Base-by-base conservation (phyloP, 768 basidiomycete genomes). In the Hygrophoropsis aurantiaca region DNA sequence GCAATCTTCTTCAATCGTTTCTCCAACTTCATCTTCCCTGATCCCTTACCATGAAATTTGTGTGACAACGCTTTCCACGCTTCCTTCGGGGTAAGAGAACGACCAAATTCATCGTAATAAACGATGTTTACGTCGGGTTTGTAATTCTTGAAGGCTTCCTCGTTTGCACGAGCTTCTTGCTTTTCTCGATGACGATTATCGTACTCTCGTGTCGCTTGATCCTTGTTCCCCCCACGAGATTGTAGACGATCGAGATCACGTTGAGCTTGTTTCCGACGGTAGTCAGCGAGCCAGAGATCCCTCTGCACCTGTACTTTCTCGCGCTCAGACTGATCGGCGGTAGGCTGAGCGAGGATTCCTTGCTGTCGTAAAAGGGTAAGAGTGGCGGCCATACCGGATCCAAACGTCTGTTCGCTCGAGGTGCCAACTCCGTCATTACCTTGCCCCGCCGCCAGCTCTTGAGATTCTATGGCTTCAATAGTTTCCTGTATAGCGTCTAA, bases 1-100 rank as follows among this genome's bases (percentile, higher is more conserved):
- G 85, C 90, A 54, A 98, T 97, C 74, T 89, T 94, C 80, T 94
- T 94, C 54, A 97, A 60, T 51, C 92, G 79, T 67, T 97, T 97
- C 75, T 97, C 95, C 19, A 87, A 94, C 79, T 98, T 98, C 82
- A 89, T 90, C 73, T 87, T 90, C 10, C 97, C 97, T 1, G 90
- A 90, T 2, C 92, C 92, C 68, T 98, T 97, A 27, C 97, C 97
- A 57, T 99, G 97, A 82, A 99, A 98, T 62, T 91, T 90, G 66
- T 99, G 97, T 36, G 90, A 94, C 35, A 99, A 73, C 15, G 93
- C 91, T 71, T 97, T 97, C 94, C 95, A 98, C 5, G 95, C 94
- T 72, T 99, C 97, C 74, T 97, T 97, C 16, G 85, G 85, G 19
- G 90, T 90, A 64, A 94, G 70, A 48, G 78, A 63, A 32, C 97